Percentiles rank a stretch among this genome's conserved stretches.
These are phyloP conservation scores for Herpetospermum pedunculosum DNA, from an alignment of 306 rosid genomes.

Conservation along the genomic window DNA sequence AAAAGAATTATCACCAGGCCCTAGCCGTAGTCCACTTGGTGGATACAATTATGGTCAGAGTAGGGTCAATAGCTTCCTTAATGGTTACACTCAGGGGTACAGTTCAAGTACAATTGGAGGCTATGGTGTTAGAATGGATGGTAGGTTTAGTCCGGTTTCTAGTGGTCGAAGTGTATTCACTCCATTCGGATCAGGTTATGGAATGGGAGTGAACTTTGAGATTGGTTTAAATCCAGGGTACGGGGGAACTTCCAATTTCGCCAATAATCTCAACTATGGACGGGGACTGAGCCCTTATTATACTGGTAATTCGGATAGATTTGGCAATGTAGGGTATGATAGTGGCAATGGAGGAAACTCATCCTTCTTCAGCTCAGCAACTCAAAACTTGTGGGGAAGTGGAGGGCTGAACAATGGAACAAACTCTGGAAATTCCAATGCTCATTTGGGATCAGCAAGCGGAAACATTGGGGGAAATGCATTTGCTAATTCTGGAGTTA, in stretches of 20 bases:
- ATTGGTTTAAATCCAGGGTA: conserved; percentile 67
- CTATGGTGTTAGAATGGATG: conserved; percentile 64
- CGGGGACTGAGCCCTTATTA: conserved; percentile 74
- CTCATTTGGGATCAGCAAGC: conserved; percentile 57
- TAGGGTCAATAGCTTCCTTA: conserved; percentile 77
- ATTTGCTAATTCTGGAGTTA: conserved; percentile 67
- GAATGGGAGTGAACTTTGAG: conserved; percentile 71
- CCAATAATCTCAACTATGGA: conserved; percentile 57
- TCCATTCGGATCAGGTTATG: conserved; percentile 78
- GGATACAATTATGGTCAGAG: conserved; percentile 61
- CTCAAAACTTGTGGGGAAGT: conserved; percentile 83
- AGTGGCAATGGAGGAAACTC: conserved; percentile 57
- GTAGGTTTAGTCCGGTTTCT: conserved; percentile 82
- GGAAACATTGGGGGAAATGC: conserved; percentile 58
- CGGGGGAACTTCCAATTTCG: conserved; percentile 63
- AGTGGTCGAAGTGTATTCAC: conserved; percentile 74
- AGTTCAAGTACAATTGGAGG: conserved; percentile 61
- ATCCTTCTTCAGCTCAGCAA: conserved; percentile 66
- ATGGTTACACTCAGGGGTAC: conserved; percentile 78
- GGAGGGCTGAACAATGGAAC: conserved; percentile 64
- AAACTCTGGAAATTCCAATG: conserved; percentile 50
- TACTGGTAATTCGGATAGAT: conserved; percentile 58
- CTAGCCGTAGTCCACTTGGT: conserved; percentile 70
- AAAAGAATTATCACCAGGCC: conserved; percentile 88
- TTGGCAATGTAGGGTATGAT: conserved; percentile 50